These are phyloP conservation scores for Neonectria neomacrospora DNA, from an alignment of 2,329 filamentous ascomycete species.

Conservation along the genomic window DNA sequence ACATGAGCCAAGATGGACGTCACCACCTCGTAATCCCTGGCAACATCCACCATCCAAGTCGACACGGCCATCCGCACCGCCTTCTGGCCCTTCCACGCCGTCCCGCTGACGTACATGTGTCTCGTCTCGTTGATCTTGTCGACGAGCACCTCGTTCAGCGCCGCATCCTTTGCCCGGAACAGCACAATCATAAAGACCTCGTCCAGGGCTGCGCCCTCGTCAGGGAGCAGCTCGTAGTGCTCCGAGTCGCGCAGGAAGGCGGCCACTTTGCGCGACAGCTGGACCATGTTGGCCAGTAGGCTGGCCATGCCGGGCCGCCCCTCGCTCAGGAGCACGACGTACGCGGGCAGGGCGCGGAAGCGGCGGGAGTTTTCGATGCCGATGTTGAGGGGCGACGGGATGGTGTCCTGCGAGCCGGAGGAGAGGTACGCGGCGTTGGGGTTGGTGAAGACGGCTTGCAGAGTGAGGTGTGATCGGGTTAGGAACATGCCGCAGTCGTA, in stretches of 20 bases:
- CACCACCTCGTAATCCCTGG: conserved; percentile 74
- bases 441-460: conserved; percentile 78
- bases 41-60: conserved; percentile 81
- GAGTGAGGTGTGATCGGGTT: conserved; percentile 69
- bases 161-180: conserved; percentile 75
- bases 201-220: conserved; percentile 55
- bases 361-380: conserved; percentile 92
- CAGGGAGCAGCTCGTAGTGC: conserved; percentile 74
- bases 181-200: conserved; percentile 74
- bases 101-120: conserved; percentile 85
- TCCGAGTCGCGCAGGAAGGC: conserved; percentile 69
- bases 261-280: conserved; percentile 75
- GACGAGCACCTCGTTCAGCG: conserved; percentile 74
- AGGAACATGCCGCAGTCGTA: conserved; percentile 95
- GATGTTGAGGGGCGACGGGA: conserved; percentile 86
- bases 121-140: conserved; percentile 77
- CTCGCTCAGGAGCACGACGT: conserved; percentile 80
- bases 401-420: conserved; percentile 53
- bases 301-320: conserved; percentile 74
- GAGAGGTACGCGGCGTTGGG: conserved; percentile 85
- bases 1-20: conserved; percentile 68
- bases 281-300: conserved; percentile 79
- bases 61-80: conserved; percentile 87
- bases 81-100: conserved; percentile 76
- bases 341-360: conserved; percentile 90